Conservation (phyloP, 2,329 filamentous ascomycete species). For the Colletotrichum musicola region DNA sequence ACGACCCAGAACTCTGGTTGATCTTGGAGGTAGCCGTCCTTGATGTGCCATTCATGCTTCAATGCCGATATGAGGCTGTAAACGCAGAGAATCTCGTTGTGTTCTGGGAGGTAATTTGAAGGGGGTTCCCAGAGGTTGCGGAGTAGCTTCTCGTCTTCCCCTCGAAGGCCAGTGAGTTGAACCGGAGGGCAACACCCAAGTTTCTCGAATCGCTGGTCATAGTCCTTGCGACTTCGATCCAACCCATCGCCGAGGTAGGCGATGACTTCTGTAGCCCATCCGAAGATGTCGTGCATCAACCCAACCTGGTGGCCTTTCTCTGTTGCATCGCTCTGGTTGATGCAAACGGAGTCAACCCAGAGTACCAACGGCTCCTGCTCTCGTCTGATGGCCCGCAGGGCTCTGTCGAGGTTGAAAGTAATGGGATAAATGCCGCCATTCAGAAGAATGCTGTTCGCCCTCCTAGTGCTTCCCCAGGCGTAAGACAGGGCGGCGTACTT, state of each 20-base stretch:
- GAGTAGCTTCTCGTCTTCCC: neutral
- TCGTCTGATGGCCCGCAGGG: constrained; percentile 43
- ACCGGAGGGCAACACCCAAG: neutral
- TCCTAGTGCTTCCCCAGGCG: constrained; percentile 44
- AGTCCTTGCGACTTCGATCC: constrained; percentile 26
- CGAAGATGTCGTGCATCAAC: constrained; percentile 36
- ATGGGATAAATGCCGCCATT: constrained; percentile 41
- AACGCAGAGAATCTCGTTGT: constrained; percentile 16
- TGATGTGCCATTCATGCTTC: neutral
- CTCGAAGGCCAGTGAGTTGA: neutral
- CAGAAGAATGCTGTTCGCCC: constrained; percentile 39
- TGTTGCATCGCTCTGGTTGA: constrained; percentile 33
- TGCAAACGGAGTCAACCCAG: constrained; percentile 40
- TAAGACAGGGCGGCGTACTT: constrained; percentile 46
- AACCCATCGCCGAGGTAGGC: constrained; percentile 32
- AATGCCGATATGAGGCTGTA: neutral
- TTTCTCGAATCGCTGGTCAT: constrained; percentile 6
- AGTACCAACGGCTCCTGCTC: neutral
- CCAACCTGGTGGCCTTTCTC: constrained; percentile 38
- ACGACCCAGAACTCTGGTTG: no score
- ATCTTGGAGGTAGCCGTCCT: no score
- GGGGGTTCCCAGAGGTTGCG: neutral
- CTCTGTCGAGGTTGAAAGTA: constrained; percentile 46
- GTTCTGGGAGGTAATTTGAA: neutral
- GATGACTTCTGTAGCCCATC: constrained; percentile 6